Percentiles rank a stretch among this genome's conserved stretches.
Evolutionary conservation across 2,329 filamentous ascomycete species (phyloP).

Genomic region (Lomentospora prolificans): DNA sequence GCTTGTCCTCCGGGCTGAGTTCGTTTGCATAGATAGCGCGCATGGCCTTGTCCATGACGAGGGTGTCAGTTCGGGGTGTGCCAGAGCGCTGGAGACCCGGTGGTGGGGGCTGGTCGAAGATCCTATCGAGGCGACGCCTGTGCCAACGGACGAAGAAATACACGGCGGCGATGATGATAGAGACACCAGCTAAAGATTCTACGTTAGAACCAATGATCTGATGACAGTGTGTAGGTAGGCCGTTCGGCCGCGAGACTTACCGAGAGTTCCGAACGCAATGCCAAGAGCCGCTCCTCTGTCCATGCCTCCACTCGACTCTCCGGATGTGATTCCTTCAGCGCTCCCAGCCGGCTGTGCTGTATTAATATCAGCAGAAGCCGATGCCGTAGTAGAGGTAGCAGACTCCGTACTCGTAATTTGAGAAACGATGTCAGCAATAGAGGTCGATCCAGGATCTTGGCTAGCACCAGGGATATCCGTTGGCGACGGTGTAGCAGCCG

Average conservation of each 20-base stretch:
- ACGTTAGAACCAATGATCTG: no score
- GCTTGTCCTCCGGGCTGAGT: background rate
- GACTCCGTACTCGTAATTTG: background rate
- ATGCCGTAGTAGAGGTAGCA: background rate
- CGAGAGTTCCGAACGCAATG: constrained; percentile 1
- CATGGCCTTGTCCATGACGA: constrained; percentile 4
- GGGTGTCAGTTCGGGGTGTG: background rate
- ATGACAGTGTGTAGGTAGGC: no score
- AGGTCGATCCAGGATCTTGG: background rate
- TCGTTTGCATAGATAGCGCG: constrained; percentile 1
- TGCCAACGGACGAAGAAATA: constrained; percentile 3
- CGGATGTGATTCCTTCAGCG: background rate
- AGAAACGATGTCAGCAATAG: background rate
- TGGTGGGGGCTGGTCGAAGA: constrained; percentile 6
- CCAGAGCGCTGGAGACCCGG: background rate
- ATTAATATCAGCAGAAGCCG: background rate
- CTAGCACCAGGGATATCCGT: background rate
- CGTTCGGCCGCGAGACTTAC: no score
- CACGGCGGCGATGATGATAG: background rate
- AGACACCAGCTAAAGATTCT: background rate
- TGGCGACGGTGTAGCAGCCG: no score
- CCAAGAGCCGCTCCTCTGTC: background rate
- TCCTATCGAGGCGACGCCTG: background rate
- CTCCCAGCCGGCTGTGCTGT: background rate
- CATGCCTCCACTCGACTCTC: background rate